Conservation (phyloP, 108 stramenopile species). For the Pseudonitzschia pungens region DNA sequence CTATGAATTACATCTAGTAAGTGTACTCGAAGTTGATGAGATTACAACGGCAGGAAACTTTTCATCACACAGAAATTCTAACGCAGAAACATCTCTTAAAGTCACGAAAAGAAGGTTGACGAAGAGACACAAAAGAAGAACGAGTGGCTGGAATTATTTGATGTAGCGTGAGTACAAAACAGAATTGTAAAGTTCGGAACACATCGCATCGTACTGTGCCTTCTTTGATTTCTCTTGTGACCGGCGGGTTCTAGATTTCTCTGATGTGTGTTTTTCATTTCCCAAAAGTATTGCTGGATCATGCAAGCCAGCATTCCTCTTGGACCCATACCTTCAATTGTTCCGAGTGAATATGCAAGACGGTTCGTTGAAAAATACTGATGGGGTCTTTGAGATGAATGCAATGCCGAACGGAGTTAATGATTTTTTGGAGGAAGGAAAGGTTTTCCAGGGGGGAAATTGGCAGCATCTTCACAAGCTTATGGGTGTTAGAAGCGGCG, state of each 20-base stretch:
- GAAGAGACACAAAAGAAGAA: constrained; percentile 67
- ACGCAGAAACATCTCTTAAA: background rate
- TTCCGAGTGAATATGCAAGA: constrained; percentile 82
- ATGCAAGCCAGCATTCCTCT: constrained; percentile 87
- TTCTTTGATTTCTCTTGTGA: background rate
- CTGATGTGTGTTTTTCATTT: background rate
- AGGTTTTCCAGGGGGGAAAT: constrained; percentile 94
- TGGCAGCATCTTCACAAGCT: constrained; percentile 90
- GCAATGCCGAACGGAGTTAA: constrained; percentile 65
- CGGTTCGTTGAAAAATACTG: constrained; percentile 84
- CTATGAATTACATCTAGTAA: constrained; percentile 90
- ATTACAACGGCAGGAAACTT: background rate
- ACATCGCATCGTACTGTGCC: background rate
- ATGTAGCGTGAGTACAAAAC: constrained; percentile 58
- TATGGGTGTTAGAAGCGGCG: constrained; percentile 86
- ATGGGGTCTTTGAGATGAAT: constrained; percentile 89
- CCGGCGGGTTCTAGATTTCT: background rate
- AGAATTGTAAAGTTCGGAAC: background rate
- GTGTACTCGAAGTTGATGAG: constrained; percentile 6
- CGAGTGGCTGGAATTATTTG: constrained; percentile 95
- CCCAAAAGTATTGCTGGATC: constrained; percentile 72
- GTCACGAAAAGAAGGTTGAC: constrained; percentile 55
- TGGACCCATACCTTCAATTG: constrained; percentile 86
- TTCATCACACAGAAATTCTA: too few relatives aligned
- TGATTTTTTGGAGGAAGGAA: constrained; percentile 84